These are phyloP conservation scores for Aristolochia californica DNA, from an alignment of 164 flowering plant species.

Conservation along the genomic window DNA sequence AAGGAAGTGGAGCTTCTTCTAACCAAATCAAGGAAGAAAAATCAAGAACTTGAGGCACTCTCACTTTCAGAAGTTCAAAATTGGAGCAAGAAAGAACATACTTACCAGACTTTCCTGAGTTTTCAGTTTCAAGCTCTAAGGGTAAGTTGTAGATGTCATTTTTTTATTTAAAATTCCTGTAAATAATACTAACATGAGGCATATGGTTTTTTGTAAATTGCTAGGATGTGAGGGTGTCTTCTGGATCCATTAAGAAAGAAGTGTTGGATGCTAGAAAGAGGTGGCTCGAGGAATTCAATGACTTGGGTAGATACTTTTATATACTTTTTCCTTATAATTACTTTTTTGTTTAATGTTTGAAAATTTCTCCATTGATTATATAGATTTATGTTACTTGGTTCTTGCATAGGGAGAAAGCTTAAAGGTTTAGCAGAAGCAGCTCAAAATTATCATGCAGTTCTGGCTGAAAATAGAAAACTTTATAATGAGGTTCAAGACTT, in stretches of 20 bases:
- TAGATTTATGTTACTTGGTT: constrained; percentile 3
- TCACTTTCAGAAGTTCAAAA: constrained; percentile 38
- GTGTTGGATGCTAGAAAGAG: constrained; percentile 32
- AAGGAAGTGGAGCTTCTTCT: constrained; percentile 49
- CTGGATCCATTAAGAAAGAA: constrained; percentile 55
- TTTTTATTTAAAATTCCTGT: constrained; percentile 2
- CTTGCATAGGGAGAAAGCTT: constrained; percentile 49
- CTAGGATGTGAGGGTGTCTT: constrained; percentile 53
- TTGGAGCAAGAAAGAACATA: constrained; percentile 52
- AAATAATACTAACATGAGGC: background rate
- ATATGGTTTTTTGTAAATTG: constrained; percentile 5
- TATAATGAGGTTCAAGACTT: constrained; percentile 96
- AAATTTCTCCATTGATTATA: background rate
- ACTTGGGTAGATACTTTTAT: constrained; percentile 41
- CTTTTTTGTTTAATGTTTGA: constrained; percentile 5
- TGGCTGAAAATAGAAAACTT: constrained; percentile 75
- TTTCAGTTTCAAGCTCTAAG: constrained; percentile 38
- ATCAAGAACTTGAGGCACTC: constrained; percentile 47
- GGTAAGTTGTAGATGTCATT: constrained; percentile 27
- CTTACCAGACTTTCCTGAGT: constrained; percentile 36
- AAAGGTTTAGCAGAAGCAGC: constrained; percentile 68
- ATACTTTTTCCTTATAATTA: background rate
- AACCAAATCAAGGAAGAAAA: constrained; percentile 38
- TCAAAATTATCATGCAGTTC: constrained; percentile 69
- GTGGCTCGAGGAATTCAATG: constrained; percentile 48